Evolutionary conservation across 2,329 filamentous ascomycete species (phyloP).

Genomic region (Sporothrix phasma): DNA sequence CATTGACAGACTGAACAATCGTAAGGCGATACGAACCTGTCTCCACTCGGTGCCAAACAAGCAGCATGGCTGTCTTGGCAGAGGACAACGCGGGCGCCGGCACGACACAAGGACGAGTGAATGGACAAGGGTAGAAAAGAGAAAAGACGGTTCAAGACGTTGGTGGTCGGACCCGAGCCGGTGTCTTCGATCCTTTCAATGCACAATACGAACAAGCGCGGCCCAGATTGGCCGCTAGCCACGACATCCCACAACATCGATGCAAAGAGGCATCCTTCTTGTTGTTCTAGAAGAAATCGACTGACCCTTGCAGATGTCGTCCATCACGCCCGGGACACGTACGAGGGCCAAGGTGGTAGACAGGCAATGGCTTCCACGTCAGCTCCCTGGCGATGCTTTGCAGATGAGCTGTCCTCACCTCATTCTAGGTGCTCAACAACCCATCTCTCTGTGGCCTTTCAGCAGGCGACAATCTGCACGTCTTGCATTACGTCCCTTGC

Average conservation of each 20-base stretch:
- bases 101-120: neutral
- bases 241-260: neutral
- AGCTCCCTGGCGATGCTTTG: too few relatives aligned
- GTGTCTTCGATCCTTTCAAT: constrained; percentile 6
- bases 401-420: too few relatives aligned
- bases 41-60: neutral
- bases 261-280: neutral
- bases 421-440: too few relatives aligned
- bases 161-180: neutral
- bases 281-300: neutral
- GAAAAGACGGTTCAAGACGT: neutral
- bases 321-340: neutral
- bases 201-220: constrained; percentile 9
- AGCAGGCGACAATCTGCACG: too few relatives aligned
- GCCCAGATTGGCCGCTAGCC: neutral
- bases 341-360: too few relatives aligned
- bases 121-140: neutral
- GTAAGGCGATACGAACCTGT: neutral
- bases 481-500: neutral
- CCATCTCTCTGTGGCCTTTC: too few relatives aligned
- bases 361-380: too few relatives aligned
- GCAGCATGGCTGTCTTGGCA: neutral
- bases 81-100: neutral
- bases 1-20: neutral
- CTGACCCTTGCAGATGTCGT: neutral